Evolutionary conservation across 495 filamentous ascomycete species (phyloP).

Genomic region (Neurospora intermedia): DNA sequence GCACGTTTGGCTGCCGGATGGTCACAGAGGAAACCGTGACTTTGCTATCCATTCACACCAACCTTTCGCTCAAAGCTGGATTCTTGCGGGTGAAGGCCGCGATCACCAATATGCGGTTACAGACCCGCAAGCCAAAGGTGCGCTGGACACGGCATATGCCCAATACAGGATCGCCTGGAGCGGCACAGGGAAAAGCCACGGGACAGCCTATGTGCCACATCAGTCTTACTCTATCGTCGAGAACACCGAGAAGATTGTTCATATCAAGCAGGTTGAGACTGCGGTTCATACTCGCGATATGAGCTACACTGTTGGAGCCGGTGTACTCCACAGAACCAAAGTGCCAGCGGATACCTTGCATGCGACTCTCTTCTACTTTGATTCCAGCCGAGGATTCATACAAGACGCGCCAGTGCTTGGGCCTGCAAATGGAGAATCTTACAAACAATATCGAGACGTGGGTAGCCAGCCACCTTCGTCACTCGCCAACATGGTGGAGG

Average conservation of each 20-base stretch:
- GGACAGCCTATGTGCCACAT: slow-evolving; percentile 6
- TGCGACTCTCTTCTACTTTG: slow-evolving; percentile 16
- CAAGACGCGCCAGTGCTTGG: slow-evolving; percentile 11
- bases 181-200: slow-evolving; percentile 4
- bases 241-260: slow-evolving; percentile 6
- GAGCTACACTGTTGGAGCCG: slow-evolving; percentile 9
- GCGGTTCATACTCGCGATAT: not conserved
- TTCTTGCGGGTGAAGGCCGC: slow-evolving; percentile 15
- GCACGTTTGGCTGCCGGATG: slow-evolving; percentile 17
- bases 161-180: slow-evolving; percentile 12
- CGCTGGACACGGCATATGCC: slow-evolving; percentile 6
- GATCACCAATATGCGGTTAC: slow-evolving; percentile 6
- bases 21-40: slow-evolving; percentile 6
- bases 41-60: slow-evolving; percentile 18
- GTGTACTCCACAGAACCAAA: slow-evolving; percentile 3
- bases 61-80: slow-evolving; percentile 15
- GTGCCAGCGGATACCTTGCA: slow-evolving; percentile 6
- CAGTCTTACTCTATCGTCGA: slow-evolving; percentile 6
- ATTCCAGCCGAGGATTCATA: slow-evolving; percentile 8
- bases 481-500: slow-evolving; percentile 6
- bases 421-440: slow-evolving; percentile 6
- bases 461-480: slow-evolving; percentile 1
- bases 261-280: not conserved
- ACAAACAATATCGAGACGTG: slow-evolving; percentile 8
- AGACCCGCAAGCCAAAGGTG: not conserved